Conservation (phyloP, 78 protist genomes). For the Cavenderia fasciculata region DNA sequence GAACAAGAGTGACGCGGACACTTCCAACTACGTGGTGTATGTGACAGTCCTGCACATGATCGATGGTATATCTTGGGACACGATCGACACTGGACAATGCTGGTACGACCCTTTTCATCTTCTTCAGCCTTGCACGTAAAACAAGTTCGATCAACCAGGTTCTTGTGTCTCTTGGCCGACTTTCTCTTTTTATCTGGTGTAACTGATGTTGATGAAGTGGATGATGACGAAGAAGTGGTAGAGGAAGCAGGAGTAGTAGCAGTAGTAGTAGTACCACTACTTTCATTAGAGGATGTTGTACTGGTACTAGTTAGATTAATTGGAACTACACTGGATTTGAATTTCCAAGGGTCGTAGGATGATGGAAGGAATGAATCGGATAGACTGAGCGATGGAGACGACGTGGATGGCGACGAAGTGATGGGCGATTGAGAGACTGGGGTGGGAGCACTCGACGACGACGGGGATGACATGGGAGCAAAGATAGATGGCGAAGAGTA, state of each 20-base stretch:
- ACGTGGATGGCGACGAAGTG: not conserved
- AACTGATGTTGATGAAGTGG: not conserved
- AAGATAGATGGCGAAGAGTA: not conserved
- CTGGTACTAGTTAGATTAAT: not conserved
- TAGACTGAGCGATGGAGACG: not conserved
- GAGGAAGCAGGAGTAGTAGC: no score
- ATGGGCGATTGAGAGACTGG: not conserved
- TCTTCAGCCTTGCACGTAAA: slow-evolving; percentile 62
- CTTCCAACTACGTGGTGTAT: slow-evolving; percentile 72
- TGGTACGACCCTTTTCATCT: slow-evolving; percentile 46
- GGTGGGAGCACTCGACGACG: not conserved
- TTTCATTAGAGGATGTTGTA: not conserved
- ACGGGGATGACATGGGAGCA: not conserved
- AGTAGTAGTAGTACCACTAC: no score
- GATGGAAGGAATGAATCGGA: not conserved
- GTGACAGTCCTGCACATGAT: slow-evolving; percentile 56
- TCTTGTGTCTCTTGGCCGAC: slow-evolving; percentile 33
- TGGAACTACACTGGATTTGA: not conserved
- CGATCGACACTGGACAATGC: slow-evolving; percentile 68
- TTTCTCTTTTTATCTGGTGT: slow-evolving; percentile 32
- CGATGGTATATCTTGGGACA: slow-evolving; percentile 69
- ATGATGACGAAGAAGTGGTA: not conserved
- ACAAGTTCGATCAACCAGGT: slow-evolving; percentile 38
- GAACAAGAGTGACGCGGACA: slow-evolving; percentile 53
- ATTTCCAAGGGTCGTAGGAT: not conserved